Evolutionary conservation across 139 green algal genomes (phyloP).

Genomic region (Micractinium sp.): DNA sequence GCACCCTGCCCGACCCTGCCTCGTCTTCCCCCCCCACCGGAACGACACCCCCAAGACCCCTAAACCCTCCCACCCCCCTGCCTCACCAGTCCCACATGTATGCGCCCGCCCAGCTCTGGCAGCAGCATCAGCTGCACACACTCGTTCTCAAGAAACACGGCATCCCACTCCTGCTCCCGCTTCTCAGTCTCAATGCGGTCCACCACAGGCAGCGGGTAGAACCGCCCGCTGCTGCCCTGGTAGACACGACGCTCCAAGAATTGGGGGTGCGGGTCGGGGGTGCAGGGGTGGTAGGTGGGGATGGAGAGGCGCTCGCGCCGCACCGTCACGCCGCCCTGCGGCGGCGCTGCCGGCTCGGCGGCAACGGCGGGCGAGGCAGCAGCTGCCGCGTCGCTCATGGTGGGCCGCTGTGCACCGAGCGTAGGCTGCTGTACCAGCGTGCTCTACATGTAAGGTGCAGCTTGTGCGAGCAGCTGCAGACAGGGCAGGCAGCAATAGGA

Average conservation of each 20-base stretch:
- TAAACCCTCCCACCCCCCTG: neutral
- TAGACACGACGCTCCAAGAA: constrained; percentile 20
- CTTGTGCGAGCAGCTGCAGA: too few species aligned
- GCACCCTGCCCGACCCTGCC: neutral
- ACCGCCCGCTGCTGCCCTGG: constrained; percentile 17
- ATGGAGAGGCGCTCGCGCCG: neutral
- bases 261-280: constrained; percentile 16
- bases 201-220: constrained; percentile 15
- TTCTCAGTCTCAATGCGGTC: constrained; percentile 8
- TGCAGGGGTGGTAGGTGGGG: constrained; percentile 3
- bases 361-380: too few species aligned
- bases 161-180: constrained; percentile 3
- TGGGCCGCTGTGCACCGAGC: too few species aligned
- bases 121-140: constrained; percentile 16
- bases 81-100: constrained; percentile 8
- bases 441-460: too few species aligned
- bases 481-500: too few species aligned
- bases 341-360: too few species aligned
- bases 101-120: constrained; percentile 18
- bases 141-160: constrained; percentile 21
- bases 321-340: neutral
- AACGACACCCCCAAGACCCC: neutral
- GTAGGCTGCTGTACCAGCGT: too few species aligned
- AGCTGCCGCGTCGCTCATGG: too few species aligned
- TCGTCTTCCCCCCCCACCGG: neutral